Percentiles rank a stretch among this genome's conserved stretches.
These are phyloP conservation scores for Lecanosticta acicola DNA, from an alignment of 2,329 filamentous ascomycete species.

Conservation along the genomic window DNA sequence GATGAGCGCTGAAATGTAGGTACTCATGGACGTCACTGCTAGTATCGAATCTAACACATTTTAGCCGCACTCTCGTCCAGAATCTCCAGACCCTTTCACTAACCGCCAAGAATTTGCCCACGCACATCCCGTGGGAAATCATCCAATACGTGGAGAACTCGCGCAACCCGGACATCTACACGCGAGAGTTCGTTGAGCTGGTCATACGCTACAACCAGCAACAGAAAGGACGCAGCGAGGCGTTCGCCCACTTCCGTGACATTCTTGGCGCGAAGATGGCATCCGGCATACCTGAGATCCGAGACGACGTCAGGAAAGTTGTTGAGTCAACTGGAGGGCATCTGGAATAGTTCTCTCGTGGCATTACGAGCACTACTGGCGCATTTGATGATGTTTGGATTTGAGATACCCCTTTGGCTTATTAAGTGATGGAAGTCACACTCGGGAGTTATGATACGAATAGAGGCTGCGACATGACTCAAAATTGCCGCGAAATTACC, in stretches of 20 bases:
- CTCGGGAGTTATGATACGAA: too few species aligned
- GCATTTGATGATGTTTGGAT: not conserved
- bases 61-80: slow-evolving; percentile 46
- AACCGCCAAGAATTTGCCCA: slow-evolving; percentile 44
- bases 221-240: slow-evolving; percentile 56
- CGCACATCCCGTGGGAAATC: slow-evolving; percentile 56
- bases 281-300: slow-evolving; percentile 52
- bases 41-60: slow-evolving; percentile 22
- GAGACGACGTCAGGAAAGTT: slow-evolving; percentile 47
- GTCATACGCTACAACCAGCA: slow-evolving; percentile 59
- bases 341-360: too few species aligned
- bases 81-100: slow-evolving; percentile 50
- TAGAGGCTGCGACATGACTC: too few species aligned
- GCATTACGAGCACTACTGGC: too few species aligned
- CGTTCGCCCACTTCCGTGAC: slow-evolving; percentile 54
- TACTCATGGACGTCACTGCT: not conserved
- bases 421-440: too few species aligned
- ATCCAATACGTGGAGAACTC: slow-evolving; percentile 60
- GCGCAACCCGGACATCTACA: slow-evolving; percentile 63
- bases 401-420: not conserved
- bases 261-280: slow-evolving; percentile 55
- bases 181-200: slow-evolving; percentile 59
- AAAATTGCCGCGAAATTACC: too few species aligned
- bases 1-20: slow-evolving; percentile 54
- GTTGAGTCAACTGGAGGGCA: slow-evolving; percentile 41